These are phyloP conservation scores for Bruguiera gymnorhiza DNA, from an alignment of 345 rosid species.

Conservation along the genomic window DNA sequence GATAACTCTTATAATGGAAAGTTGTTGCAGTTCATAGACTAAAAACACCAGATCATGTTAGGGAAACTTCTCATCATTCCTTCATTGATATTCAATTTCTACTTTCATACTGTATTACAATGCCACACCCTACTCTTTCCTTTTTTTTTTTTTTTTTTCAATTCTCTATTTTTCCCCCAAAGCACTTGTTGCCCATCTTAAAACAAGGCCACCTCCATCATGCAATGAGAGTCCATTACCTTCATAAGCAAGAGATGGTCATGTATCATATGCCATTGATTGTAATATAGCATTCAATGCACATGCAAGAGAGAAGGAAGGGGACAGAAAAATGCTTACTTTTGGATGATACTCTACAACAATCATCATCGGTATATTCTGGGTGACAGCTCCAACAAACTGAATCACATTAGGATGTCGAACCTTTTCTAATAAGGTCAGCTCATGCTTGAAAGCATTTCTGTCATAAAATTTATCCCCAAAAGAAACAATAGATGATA, in stretches of 20 bases:
- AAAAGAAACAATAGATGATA: slow-evolving; percentile 5
- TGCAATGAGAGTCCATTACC: too few relatives aligned
- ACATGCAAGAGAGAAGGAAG: slow-evolving; percentile 3
- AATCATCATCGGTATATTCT: slow-evolving; percentile 96
- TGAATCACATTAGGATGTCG: slow-evolving; percentile 98
- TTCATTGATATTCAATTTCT: neutral
- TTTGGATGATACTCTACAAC: slow-evolving; percentile 77
- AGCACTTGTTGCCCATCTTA: too few relatives aligned
- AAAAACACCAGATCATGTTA: neutral
- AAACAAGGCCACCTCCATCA: too few relatives aligned
- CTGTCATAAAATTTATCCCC: slow-evolving; percentile 35
- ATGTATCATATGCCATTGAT: too few relatives aligned
- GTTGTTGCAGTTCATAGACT: neutral
- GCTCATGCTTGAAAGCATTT: slow-evolving; percentile 77
- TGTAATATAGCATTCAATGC: too few relatives aligned
- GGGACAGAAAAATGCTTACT: slow-evolving; percentile 41
- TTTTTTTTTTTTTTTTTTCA: too few relatives aligned
- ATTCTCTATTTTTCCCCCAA: too few relatives aligned
- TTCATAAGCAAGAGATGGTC: too few relatives aligned
- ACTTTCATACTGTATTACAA: neutral
- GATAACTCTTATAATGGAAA: too few relatives aligned
- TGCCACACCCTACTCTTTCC: neutral
- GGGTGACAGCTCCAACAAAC: slow-evolving; percentile 99
- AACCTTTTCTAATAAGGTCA: slow-evolving; percentile 75
- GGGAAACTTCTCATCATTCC: neutral